Base-by-base conservation (phyloP, 2,329 filamentous ascomycete species). In the Triangularia setosa region DNA sequence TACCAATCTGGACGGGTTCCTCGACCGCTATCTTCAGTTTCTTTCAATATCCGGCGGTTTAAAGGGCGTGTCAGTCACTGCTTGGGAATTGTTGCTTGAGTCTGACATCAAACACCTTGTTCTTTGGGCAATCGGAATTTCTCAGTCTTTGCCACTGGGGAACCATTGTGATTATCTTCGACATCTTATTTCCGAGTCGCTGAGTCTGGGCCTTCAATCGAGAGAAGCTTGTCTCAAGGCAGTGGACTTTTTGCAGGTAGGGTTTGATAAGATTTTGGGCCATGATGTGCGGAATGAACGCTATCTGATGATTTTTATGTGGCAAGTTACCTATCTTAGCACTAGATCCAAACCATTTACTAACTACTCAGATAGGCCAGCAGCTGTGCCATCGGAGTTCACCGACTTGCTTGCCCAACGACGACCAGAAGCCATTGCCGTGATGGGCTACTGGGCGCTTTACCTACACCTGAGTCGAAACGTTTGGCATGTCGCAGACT, bases 401-500 rank as follows among this genome's bases (percentile, higher is more conserved):
- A 69, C 77, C 48, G 73, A 77, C 7, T 69, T 75, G 18, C 68
- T 80, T 28, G 71, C 72, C 16, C 73, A 74, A 27, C 69, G 74
- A n/a, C 72, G 73, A 0, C 77, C 79, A 0, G 78, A 79, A 57
- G 79, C 79, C 7, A 72, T 84, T 24, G 73, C 82, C 11, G 76
- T 84, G 6, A 71, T 85, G 23, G 81, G 80, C 5, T 78, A 84
- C 67, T 83, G 82, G 64, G 81, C 80, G 11, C 76, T 82, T 3
- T 68, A 84, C 52, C 72, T 84, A n/a, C 78, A 82, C 65, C 74
- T 73, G 14, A 77, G 75, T 48, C 72, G 76, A 8, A 65, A 70
- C 4, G 70, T 73, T 35, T 82, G 80, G 80, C 72, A 79, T 25
- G 74, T 80, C 67, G 76, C 65, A 18, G 68, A 69, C 30, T 61